phyloP scores from a whole-genome alignment of 2,329 filamentous ascomycete genomes.

The Chaetomiaceae sp. region DNA sequence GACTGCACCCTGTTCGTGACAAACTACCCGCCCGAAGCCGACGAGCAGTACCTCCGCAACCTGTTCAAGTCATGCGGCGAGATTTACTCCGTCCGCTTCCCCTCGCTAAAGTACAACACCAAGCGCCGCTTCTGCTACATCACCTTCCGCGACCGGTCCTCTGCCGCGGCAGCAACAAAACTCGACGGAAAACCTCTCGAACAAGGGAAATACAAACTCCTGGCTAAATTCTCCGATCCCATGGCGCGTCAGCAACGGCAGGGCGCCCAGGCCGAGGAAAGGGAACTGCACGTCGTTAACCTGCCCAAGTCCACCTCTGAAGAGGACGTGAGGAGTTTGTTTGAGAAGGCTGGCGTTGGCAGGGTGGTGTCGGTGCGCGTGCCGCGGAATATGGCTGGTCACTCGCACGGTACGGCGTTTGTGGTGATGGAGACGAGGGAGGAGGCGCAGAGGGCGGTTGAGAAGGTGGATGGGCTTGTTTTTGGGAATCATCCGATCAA shows the following conservation, averaged over 20 bases:
- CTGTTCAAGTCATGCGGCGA: conserved; percentile 74
- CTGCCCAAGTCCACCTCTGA: conserved; percentile 60
- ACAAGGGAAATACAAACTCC: conserved; percentile 63
- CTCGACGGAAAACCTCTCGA: conserved; percentile 69
- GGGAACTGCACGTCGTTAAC: conserved; percentile 76
- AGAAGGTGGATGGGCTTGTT: conserved; percentile 66
- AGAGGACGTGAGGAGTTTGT: conserved; percentile 64
- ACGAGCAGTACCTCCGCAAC: conserved; percentile 63
- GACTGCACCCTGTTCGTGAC: conserved; percentile 82
- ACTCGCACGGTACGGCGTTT: conserved; percentile 74
- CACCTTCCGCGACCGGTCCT: conserved; percentile 69
- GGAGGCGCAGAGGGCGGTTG: conserved; percentile 61
- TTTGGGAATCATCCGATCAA: conserved; percentile 64
- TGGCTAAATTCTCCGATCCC: conserved; percentile 82
- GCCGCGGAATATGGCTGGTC: conserved; percentile 62
- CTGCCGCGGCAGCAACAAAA: conserved; percentile 65
- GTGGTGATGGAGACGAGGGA: conserved; percentile 70
- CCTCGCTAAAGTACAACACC: conserved; percentile 83
- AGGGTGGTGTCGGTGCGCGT: conserved; percentile 68
- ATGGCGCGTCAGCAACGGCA: conserved; percentile 70
- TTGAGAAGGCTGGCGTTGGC: conserved; percentile 77
- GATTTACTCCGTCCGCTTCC: conserved; percentile 81
- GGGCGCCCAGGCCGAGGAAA: conserved; percentile 78
- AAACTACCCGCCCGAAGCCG: conserved; percentile 78
- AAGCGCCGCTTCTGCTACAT: conserved; percentile 93